These are phyloP conservation scores for Castanea mollissima DNA, from an alignment of 306 rosid species.

Conservation along the genomic window DNA sequence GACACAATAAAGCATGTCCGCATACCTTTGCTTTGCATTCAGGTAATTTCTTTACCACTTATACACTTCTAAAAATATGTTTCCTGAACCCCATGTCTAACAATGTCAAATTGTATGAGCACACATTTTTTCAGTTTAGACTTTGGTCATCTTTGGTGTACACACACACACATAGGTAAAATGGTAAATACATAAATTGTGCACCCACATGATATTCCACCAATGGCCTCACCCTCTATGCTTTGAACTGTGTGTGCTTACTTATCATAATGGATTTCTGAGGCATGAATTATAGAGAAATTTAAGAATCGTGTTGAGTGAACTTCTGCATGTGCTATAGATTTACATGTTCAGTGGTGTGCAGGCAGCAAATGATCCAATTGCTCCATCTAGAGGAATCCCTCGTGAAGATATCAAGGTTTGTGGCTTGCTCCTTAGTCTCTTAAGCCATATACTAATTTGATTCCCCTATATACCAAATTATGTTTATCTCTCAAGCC, in stretches of 20 bases:
- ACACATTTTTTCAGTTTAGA: no score
- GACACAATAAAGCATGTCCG: conserved; percentile 69
- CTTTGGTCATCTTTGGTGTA: background rate
- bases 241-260: background rate
- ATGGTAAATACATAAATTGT: background rate
- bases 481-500: background rate
- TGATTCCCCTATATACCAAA: background rate
- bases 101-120: no score
- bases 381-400: conserved; percentile 83
- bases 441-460: background rate
- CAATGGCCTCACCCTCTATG: background rate
- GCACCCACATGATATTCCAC: background rate
- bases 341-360: conserved; percentile 24
- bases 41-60: conserved; percentile 39
- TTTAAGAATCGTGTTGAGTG: background rate
- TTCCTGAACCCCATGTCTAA: background rate
- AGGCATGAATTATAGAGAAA: background rate
- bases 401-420: conserved; percentile 94
- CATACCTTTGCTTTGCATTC: conserved; percentile 92
- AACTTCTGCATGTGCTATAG: background rate
- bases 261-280: background rate
- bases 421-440: conserved; percentile 1
- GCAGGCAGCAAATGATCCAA: conserved; percentile 94
- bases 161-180: no score
- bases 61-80: background rate